phyloP scores from a whole-genome alignment of 2,329 filamentous ascomycete species.

The Harringtonia aguacate region DNA sequence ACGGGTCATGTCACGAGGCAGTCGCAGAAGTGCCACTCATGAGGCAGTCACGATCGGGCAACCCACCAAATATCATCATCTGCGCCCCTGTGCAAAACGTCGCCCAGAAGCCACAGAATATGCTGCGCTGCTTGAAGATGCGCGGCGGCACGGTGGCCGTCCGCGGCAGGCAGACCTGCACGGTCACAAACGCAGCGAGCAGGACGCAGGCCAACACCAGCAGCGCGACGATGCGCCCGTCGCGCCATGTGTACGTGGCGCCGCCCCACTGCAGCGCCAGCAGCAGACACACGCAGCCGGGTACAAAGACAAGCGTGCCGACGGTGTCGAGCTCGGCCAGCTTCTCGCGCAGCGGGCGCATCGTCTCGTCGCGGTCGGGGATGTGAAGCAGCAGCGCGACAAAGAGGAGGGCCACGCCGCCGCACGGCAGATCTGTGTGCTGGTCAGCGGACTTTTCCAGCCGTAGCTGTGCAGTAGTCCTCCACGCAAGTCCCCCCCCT shows the following conservation, averaged over 20 bases:
- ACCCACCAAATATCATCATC: slow-evolving; percentile 26
- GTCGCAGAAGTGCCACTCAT: no score
- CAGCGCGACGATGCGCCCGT: slow-evolving; percentile 36
- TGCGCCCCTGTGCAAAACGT: slow-evolving; percentile 23
- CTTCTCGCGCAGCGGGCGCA: background rate
- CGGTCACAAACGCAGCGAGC: slow-evolving; percentile 32
- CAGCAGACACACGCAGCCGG: slow-evolving; percentile 40
- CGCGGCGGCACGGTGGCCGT: slow-evolving; percentile 28
- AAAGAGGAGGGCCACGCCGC: slow-evolving; percentile 20
- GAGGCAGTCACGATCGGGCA: no score
- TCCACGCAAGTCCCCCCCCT: no score
- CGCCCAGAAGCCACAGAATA: slow-evolving; percentile 23
- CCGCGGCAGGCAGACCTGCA: no score
- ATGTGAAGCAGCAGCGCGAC: slow-evolving; percentile 21
- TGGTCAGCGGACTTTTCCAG: no score
- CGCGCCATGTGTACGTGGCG: slow-evolving; percentile 37
- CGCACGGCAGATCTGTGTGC: slow-evolving; percentile 24
- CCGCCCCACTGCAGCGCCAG: slow-evolving; percentile 49
- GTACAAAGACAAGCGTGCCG: slow-evolving; percentile 37
- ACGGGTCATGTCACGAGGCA: no score
- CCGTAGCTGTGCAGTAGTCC: no score
- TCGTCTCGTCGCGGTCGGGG: slow-evolving; percentile 1
- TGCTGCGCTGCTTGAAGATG: slow-evolving; percentile 29
- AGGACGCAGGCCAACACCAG: slow-evolving; percentile 38
- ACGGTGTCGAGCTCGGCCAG: slow-evolving; percentile 36